Conservation (phyloP, 2,329 filamentous ascomycete genomes). For the Gyromitra esculenta region DNA sequence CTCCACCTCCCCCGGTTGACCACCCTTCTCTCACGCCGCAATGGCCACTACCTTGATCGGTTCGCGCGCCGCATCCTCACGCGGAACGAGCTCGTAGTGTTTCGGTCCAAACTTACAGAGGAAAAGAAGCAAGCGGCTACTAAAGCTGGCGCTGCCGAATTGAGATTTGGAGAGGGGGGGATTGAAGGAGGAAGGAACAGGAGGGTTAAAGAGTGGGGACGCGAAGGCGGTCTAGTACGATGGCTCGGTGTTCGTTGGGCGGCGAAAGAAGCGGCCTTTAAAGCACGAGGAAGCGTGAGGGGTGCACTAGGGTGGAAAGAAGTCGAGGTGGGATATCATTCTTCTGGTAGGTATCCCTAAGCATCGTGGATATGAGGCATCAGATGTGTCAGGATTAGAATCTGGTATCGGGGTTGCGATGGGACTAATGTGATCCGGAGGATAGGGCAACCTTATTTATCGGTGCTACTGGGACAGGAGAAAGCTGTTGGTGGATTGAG, state of each 20-base stretch:
- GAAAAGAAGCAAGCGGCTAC: neutral
- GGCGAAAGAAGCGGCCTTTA: constrained; percentile 57
- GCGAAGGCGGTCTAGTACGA: constrained; percentile 29
- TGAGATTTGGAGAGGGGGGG: neutral
- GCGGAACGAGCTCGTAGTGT: constrained; percentile 50
- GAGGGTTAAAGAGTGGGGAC: neutral
- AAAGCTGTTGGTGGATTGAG: constrained; percentile 53
- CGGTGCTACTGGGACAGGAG: constrained; percentile 41
- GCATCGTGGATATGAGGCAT: no score
- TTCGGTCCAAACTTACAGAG: constrained; percentile 33
- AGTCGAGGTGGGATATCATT: constrained; percentile 49
- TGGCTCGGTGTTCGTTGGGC: constrained; percentile 57
- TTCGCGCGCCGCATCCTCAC: constrained; percentile 57
- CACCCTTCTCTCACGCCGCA: constrained; percentile 53
- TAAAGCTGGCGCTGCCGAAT: neutral
- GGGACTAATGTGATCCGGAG: constrained; percentile 21
- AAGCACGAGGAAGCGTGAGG: constrained; percentile 50
- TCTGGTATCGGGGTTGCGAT: neutral
- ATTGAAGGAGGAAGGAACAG: neutral
- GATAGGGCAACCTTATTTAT: constrained; percentile 55
- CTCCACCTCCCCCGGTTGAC: constrained; percentile 57
- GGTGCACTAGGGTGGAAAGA: constrained; percentile 53
- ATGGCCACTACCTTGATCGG: constrained; percentile 44
- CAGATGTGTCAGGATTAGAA: neutral
- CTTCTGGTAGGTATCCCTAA: constrained; percentile 40